These are phyloP conservation scores for Canavalia ensiformis DNA, from an alignment of 306 rosid species.

Conservation along the genomic window DNA sequence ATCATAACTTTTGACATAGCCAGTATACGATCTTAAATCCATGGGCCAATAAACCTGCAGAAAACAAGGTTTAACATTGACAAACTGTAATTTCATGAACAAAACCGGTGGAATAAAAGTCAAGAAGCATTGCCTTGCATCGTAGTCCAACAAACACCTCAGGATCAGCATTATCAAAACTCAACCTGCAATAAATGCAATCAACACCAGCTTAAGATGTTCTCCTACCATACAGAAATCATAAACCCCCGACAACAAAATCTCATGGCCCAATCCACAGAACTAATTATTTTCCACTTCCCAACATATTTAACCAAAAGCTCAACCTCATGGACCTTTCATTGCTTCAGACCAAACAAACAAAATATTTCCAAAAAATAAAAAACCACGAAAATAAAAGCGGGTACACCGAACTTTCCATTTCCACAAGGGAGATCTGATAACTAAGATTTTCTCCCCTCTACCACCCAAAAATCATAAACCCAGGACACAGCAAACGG, in stretches of 20 bases:
- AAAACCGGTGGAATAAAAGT: constrained; percentile 28
- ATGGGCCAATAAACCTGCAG: constrained; percentile 96
- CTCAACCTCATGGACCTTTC: neutral
- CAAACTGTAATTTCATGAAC: constrained; percentile 41
- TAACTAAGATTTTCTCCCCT: neutral
- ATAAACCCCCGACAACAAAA: constrained; percentile 16
- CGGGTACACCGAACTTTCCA: neutral
- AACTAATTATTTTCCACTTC: constrained; percentile 15
- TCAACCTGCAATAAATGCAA: constrained; percentile 70
- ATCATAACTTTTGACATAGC: constrained; percentile 67
- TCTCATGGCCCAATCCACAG: constrained; percentile 7
- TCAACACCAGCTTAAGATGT: constrained; percentile 33
- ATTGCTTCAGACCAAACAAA: constrained; percentile 32
- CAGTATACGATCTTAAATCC: constrained; percentile 81
- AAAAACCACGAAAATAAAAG: neutral
- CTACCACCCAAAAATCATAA: neutral
- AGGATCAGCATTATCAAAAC: constrained; percentile 71
- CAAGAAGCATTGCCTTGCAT: constrained; percentile 87
- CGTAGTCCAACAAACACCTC: constrained; percentile 78
- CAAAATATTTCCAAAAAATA: neutral
- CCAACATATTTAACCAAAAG: constrained; percentile 12
- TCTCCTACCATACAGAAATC: constrained; percentile 29
- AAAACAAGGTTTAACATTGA: constrained; percentile 32
- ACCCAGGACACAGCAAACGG: constrained; percentile 20
- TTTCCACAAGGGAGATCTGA: neutral